Conservation (phyloP, 257 asterid genomes). For the Salvia hispanica region DNA sequence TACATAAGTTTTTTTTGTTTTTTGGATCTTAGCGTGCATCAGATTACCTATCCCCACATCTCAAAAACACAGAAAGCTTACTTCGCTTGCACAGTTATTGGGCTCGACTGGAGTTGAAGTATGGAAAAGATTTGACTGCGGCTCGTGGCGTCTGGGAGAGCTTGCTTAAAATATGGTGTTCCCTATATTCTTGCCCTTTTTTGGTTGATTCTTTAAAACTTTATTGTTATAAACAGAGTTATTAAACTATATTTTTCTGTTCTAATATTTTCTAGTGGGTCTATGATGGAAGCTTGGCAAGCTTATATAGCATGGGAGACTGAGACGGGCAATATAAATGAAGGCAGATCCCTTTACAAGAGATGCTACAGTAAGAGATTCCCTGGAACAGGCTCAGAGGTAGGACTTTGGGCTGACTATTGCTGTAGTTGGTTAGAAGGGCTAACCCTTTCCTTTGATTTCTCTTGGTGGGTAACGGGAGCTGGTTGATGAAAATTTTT, state of each 20-base stretch:
- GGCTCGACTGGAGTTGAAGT: constrained; percentile 74
- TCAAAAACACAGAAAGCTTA: constrained; percentile 62
- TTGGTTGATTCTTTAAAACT: constrained; percentile 9
- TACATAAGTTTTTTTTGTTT: constrained; percentile 21
- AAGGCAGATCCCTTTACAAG: constrained; percentile 91
- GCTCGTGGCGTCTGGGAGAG: constrained; percentile 98
- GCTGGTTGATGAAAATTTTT: constrained; percentile 2
- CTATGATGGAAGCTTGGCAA: constrained; percentile 87
- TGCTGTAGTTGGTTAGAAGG: constrained; percentile 8
- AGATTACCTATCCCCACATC: constrained; percentile 74
- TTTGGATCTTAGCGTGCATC: constrained; percentile 72
- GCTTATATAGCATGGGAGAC: constrained; percentile 78
- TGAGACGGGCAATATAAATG: constrained; percentile 70
- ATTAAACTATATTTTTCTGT: constrained; percentile 27
- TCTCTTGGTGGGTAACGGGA: constrained; percentile 17
- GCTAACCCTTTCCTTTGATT: neutral
- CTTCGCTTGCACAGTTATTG: constrained; percentile 71
- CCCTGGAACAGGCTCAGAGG: constrained; percentile 95
- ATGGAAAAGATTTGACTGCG: constrained; percentile 76
- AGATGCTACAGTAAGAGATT: constrained; percentile 86
- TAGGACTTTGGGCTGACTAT: constrained; percentile 33
- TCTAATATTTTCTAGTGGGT: constrained; percentile 62
- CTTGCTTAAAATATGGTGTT: constrained; percentile 77
- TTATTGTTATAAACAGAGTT: constrained; percentile 24
- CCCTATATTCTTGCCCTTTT: constrained; percentile 7